Percentiles rank a stretch among this genome's conserved stretches.
Evolutionary conservation across 2,329 filamentous ascomycete genomes (phyloP).

Genomic region (Fusarium drepaniforme): DNA sequence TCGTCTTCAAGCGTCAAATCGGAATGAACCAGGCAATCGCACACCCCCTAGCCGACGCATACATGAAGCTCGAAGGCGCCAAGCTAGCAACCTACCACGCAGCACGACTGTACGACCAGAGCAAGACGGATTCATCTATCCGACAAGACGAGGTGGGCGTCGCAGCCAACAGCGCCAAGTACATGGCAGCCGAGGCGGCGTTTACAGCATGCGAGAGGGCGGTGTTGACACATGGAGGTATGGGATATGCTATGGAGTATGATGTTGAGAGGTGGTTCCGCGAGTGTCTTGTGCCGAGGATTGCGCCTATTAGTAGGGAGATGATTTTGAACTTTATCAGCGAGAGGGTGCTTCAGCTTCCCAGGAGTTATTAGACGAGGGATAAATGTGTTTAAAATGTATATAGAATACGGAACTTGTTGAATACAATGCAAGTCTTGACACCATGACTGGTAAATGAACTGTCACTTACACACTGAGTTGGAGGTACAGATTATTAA

Average conservation of each 20-base stretch:
- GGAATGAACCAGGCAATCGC: constrained; percentile 75
- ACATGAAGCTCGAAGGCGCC: constrained; percentile 74
- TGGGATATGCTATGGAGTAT: constrained; percentile 75
- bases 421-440: not conserved
- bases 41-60: constrained; percentile 74
- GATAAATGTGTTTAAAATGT: not conserved
- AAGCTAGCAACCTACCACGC: constrained; percentile 76
- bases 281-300: constrained; percentile 74
- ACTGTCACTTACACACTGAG: not conserved
- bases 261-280: constrained; percentile 75
- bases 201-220: constrained; percentile 73
- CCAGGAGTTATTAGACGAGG: constrained; percentile 71
- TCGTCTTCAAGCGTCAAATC: constrained; percentile 75
- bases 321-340: constrained; percentile 83
- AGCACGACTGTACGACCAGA: constrained; percentile 70
- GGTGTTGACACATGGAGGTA: constrained; percentile 70
- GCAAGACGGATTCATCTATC: constrained; percentile 62
- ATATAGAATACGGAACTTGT: not conserved
- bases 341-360: constrained; percentile 75
- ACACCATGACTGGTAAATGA: not conserved
- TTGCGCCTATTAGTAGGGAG: constrained; percentile 75
- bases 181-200: constrained; percentile 74
- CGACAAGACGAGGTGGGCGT: constrained; percentile 70
- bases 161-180: constrained; percentile 78
- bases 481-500: not conserved